A percentile compares a stretch with the other conserved stretches of the same genome.
Conservation (phyloP, 1,284 basidiomycete species). For the Puccinia hordei region DNA sequence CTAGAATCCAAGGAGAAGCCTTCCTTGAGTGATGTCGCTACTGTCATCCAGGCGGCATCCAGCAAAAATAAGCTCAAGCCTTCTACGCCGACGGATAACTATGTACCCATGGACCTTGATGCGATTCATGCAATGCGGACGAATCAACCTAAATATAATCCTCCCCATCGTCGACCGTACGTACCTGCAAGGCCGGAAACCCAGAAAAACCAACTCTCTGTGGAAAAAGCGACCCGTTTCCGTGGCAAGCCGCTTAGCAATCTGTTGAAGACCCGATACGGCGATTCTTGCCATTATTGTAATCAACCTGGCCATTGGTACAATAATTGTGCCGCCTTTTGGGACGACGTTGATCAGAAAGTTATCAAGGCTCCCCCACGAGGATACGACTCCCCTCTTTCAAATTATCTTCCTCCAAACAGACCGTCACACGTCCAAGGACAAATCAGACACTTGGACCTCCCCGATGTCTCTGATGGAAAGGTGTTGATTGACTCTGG, state of each 20-base stretch:
- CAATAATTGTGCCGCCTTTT: neutral
- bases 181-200: neutral
- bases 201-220: neutral
- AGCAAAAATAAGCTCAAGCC: neutral
- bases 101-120: neutral
- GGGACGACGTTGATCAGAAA: neutral
- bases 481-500: slow-evolving; percentile 5
- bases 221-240: neutral
- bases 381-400: neutral
- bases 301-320: neutral
- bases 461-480: neutral
- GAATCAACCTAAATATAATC: neutral
- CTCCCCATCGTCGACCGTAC: neutral
- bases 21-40: neutral
- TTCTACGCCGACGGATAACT: neutral
- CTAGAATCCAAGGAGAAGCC: neutral
- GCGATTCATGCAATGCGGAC: too few relatives aligned
- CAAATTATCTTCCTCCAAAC: neutral
- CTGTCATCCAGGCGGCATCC: neutral
- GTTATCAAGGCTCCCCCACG: neutral
- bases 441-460: neutral
- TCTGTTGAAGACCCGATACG: neutral
- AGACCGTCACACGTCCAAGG: neutral
- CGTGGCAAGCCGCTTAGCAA: neutral
- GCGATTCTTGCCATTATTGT: neutral